Percentiles rank a stretch among this genome's conserved stretches.
Conservation (phyloP, 108 stramenopile genomes). For the Ochromonas danica region DNA sequence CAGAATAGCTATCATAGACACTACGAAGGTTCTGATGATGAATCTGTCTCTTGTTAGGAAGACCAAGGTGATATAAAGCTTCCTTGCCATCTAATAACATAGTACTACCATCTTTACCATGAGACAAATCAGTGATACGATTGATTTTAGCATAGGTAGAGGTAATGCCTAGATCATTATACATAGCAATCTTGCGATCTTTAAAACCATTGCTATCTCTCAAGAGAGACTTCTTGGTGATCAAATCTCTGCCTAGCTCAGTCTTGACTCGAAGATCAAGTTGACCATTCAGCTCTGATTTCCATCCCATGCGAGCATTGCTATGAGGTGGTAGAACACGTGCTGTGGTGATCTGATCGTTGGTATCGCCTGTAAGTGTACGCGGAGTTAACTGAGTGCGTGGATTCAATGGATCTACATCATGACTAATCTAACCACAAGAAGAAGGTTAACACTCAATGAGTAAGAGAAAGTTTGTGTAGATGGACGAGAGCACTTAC, state of each 20-base stretch:
- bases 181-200: not conserved
- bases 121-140: not conserved
- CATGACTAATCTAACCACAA: not conserved
- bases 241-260: not conserved
- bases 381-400: constrained; percentile 10
- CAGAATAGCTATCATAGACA: not conserved
- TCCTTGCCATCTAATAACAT: not conserved
- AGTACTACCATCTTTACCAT: not conserved
- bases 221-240: not conserved
- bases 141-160: not conserved
- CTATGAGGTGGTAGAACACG: not conserved
- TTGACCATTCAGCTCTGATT: not conserved
- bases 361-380: not conserved
- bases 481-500: not conserved
- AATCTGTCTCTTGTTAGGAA: not conserved
- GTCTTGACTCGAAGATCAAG: not conserved
- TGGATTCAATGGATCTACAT: constrained; percentile 1
- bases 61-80: not conserved
- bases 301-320: not conserved
- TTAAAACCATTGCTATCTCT: not conserved
- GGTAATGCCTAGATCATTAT: not conserved
- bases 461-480: not conserved
- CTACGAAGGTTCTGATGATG: not conserved
- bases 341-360: not conserved
- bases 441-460: not conserved